Percentiles rank a stretch among this genome's conserved stretches.
Evolutionary conservation across 140 eudicot genomes (phyloP).

Genomic region (Flaveria floridana): DNA sequence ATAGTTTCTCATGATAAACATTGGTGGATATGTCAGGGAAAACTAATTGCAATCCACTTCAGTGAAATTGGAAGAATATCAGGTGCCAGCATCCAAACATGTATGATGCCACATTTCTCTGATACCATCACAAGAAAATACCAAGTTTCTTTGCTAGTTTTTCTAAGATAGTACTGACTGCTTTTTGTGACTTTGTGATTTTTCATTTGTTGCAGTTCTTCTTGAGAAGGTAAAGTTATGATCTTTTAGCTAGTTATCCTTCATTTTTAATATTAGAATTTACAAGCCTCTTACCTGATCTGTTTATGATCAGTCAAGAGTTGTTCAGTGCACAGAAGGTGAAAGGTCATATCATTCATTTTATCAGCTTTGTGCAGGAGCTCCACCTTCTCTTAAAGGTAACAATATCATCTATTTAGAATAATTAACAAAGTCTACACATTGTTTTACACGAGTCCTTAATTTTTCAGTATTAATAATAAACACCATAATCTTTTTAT

Average conservation of each 20-base stretch:
- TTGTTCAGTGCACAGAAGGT: conserved; percentile 76
- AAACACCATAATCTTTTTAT: not conserved
- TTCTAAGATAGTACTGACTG: conserved; percentile 29
- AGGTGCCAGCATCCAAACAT: conserved; percentile 89
- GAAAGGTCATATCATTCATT: conserved; percentile 91
- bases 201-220: conserved; percentile 52
- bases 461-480: not conserved
- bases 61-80: conserved; percentile 65
- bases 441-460: not conserved
- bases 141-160: conserved; percentile 18
- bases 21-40: conserved; percentile 57
- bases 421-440: not conserved
- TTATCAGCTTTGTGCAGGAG: conserved; percentile 96
- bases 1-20: conserved; percentile 18
- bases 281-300: conserved; percentile 26
- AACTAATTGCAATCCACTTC: conserved; percentile 78
- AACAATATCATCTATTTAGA: not conserved
- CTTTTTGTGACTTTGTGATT: conserved; percentile 20
- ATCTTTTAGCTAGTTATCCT: conserved; percentile 8
- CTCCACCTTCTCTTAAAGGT: conserved; percentile 81
- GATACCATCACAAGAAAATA: conserved; percentile 9
- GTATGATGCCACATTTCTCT: conserved; percentile 47
- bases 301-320: conserved; percentile 70
- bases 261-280: conserved; percentile 9
- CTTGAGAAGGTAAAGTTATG: conserved; percentile 70